These are phyloP conservation scores for Scedosporium aurantiacum DNA, from an alignment of 2,329 filamentous ascomycete genomes.

Conservation along the genomic window DNA sequence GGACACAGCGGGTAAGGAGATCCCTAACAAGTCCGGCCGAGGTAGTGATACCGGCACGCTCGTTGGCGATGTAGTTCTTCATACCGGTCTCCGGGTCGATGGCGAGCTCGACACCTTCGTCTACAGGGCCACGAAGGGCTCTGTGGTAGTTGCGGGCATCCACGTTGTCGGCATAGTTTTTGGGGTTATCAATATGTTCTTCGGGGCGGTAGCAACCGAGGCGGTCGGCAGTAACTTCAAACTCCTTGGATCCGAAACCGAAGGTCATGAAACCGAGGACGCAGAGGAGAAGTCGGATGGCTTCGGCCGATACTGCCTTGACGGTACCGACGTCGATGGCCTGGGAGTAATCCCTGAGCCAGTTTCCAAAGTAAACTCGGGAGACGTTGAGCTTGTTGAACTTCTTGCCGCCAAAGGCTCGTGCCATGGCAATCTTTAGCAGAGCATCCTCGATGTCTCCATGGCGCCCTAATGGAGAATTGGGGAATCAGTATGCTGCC, in stretches of 20 bases:
- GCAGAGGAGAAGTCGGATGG: constrained; percentile 80
- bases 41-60: constrained; percentile 66
- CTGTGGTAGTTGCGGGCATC: constrained; percentile 76
- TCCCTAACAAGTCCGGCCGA: constrained; percentile 67
- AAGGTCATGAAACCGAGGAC: constrained; percentile 84
- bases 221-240: constrained; percentile 71
- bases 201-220: constrained; percentile 74
- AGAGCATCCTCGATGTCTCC: constrained; percentile 90
- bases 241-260: constrained; percentile 77
- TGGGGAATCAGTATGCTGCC: not conserved
- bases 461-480: constrained; percentile 53
- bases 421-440: constrained; percentile 54
- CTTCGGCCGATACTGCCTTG: constrained; percentile 81
- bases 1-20: constrained; percentile 62
- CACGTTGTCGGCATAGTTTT: constrained; percentile 79
- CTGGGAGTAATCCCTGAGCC: constrained; percentile 87
- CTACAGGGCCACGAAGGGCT: constrained; percentile 69
- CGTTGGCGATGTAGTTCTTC: constrained; percentile 93
- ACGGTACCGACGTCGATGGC: constrained; percentile 88
- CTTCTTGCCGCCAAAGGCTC: constrained; percentile 53
- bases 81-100: constrained; percentile 67
- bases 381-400: constrained; percentile 83
- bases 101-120: constrained; percentile 66
- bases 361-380: constrained; percentile 92
- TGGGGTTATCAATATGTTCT: constrained; percentile 64